These are phyloP conservation scores for Eimeria necatrix DNA, from an alignment of 169 alveolate genomes.

Conservation along the genomic window DNA sequence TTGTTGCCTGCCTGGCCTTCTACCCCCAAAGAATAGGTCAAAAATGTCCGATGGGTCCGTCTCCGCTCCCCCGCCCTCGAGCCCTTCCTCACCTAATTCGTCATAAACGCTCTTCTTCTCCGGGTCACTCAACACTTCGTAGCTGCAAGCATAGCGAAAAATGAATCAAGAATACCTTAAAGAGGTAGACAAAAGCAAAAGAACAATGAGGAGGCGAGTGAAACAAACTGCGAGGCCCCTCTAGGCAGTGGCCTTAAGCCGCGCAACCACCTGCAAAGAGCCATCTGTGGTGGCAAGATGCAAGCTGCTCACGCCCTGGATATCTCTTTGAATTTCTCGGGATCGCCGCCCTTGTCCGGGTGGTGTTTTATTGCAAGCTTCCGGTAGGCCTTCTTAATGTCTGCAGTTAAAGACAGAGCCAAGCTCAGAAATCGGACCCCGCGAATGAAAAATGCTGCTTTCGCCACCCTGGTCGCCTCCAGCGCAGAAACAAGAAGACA, in stretches of 20 bases:
- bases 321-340: slow-evolving; percentile 97
- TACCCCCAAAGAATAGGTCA: slow-evolving; percentile 96
- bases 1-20: slow-evolving; percentile 89
- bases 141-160: slow-evolving; percentile 83
- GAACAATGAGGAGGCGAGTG: too few species aligned
- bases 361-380: slow-evolving; percentile 97
- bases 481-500: too few species aligned
- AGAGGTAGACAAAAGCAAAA: background rate
- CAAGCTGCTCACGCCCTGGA: slow-evolving; percentile 93
- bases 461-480: too few species aligned
- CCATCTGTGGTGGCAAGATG: too few species aligned
- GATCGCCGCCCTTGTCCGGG: slow-evolving; percentile 99
- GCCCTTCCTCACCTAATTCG: slow-evolving; percentile 98
- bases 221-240: too few species aligned
- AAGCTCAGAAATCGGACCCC: background rate
- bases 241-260: too few species aligned
- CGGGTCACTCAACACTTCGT: slow-evolving; percentile 98
- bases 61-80: slow-evolving; percentile 92
- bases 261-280: too few species aligned
- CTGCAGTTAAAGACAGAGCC: slow-evolving; percentile 82
- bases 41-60: slow-evolving; percentile 92
- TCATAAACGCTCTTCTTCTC: slow-evolving; percentile 98
- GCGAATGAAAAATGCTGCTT: too few species aligned
- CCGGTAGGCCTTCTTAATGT: slow-evolving; percentile 97
- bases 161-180: background rate